These are phyloP conservation scores for Alternaria ventricosa DNA, from an alignment of 2,329 filamentous ascomycete species.

Conservation along the genomic window DNA sequence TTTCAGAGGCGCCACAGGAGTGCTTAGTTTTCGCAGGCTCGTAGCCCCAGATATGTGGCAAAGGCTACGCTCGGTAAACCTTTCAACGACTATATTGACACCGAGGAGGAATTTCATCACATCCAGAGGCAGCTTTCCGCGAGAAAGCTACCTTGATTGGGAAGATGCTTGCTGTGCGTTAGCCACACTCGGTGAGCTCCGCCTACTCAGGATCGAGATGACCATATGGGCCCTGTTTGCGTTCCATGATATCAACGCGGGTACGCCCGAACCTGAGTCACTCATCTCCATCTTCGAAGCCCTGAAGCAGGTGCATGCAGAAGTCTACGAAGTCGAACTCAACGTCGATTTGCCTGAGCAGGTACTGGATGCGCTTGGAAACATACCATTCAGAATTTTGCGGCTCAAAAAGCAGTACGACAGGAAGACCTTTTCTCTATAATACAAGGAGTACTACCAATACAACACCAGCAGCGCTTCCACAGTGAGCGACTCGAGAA, in stretches of 20 bases:
- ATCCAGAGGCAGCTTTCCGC: neutral
- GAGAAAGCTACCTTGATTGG: slow-evolving; percentile 9
- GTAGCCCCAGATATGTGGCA: slow-evolving; percentile 7
- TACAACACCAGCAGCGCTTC: too few species aligned
- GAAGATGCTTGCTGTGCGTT: neutral
- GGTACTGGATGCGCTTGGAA: slow-evolving; percentile 1
- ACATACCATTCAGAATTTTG: slow-evolving; percentile 3
- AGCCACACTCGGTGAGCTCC: slow-evolving; percentile 2
- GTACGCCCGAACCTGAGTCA: too few species aligned
- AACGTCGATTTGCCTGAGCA: slow-evolving; percentile 7
- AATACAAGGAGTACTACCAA: neutral
- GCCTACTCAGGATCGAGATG: slow-evolving; percentile 14
- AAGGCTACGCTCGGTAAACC: slow-evolving; percentile 6
- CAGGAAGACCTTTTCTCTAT: neutral
- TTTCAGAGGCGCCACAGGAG: slow-evolving; percentile 11
- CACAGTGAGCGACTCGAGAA: too few species aligned
- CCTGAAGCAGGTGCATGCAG: neutral
- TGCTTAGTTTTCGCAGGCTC: slow-evolving; percentile 2
- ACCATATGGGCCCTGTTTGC: slow-evolving; percentile 2
- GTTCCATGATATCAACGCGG: neutral
- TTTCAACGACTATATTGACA: slow-evolving; percentile 8
- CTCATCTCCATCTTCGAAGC: neutral
- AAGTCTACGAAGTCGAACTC: slow-evolving; percentile 9
- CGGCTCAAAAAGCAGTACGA: neutral
- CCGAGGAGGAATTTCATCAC: slow-evolving; percentile 1